These are phyloP conservation scores for Nyssa sinensis DNA, from an alignment of 148 eudicot genomes.

Conservation along the genomic window DNA sequence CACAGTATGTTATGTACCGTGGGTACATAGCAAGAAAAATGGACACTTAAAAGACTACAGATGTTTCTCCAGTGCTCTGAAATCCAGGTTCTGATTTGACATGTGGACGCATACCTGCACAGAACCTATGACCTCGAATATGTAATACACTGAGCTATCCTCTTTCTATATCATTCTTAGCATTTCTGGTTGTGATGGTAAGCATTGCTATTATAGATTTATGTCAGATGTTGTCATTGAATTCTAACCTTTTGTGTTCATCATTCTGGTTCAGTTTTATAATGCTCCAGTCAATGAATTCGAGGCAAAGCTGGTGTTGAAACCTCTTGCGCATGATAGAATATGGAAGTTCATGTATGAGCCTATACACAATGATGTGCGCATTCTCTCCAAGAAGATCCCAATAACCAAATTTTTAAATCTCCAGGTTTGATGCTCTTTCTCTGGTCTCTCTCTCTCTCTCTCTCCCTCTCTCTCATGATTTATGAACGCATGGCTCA, in stretches of 20 bases:
- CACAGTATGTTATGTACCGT: neutral
- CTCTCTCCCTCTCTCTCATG: neutral
- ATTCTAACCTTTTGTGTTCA: neutral
- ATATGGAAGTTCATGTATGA: constrained; percentile 77
- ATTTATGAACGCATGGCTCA: neutral
- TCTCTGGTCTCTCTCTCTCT: no score
- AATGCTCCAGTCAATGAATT: constrained; percentile 78
- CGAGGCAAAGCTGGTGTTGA: constrained; percentile 75
- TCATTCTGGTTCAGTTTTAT: constrained; percentile 54
- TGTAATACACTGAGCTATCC: no score
- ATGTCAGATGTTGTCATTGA: neutral
- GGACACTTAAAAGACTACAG: no score
- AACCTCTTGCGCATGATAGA: constrained; percentile 70
- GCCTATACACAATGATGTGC: constrained; percentile 76
- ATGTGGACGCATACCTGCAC: no score
- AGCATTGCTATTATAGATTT: neutral
- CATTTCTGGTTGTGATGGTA: neutral
- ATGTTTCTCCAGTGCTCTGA: no score
- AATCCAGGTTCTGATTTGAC: no score
- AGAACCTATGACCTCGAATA: no score
- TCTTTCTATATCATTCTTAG: neutral
- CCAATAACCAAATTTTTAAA: constrained; percentile 79
- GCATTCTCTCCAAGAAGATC: constrained; percentile 84
- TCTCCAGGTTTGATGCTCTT: constrained; percentile 59
- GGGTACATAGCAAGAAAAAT: neutral